A percentile compares a stretch with the other conserved stretches of the same genome.
phyloP scores from a whole-genome alignment of 2,329 filamentous ascomycete species.

The Lasiodiplodia hormozganensis region DNA sequence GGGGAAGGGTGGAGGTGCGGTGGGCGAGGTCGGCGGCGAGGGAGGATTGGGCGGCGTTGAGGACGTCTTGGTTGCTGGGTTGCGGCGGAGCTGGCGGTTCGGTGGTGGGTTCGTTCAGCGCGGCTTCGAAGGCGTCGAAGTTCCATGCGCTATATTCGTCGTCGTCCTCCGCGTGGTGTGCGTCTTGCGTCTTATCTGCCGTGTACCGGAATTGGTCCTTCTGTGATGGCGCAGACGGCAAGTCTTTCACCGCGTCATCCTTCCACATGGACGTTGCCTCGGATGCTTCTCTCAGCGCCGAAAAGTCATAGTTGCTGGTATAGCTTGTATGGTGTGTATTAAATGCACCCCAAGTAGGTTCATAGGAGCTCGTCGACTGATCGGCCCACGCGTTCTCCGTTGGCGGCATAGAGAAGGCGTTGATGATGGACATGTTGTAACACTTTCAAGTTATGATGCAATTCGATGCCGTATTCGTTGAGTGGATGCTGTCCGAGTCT shows the following conservation, averaged over 20 bases:
- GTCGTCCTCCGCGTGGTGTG: background rate
- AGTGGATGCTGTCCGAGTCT: too few species aligned
- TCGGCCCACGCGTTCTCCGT: background rate
- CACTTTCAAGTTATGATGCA: too few species aligned
- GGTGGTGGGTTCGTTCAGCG: too few species aligned
- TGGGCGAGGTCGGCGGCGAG: background rate
- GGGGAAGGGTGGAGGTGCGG: background rate
- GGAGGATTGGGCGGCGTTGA: background rate
- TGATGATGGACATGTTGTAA: too few species aligned
- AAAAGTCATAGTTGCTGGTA: background rate
- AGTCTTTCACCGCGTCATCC: background rate
- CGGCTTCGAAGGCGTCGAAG: background rate
- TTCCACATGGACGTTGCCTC: background rate
- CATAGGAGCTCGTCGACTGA: background rate
- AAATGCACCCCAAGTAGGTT: background rate
- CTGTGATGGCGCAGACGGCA: background rate
- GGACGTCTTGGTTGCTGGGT: background rate
- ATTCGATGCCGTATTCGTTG: too few species aligned
- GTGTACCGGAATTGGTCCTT: background rate
- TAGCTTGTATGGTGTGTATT: background rate
- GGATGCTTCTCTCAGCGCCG: background rate
- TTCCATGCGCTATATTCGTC: background rate
- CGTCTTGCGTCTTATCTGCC: background rate
- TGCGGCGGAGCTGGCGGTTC: background rate
- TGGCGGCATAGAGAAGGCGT: background rate